Base-by-base conservation (phyloP, 257 asterid species). In the Jacaranda copaia region DNA sequence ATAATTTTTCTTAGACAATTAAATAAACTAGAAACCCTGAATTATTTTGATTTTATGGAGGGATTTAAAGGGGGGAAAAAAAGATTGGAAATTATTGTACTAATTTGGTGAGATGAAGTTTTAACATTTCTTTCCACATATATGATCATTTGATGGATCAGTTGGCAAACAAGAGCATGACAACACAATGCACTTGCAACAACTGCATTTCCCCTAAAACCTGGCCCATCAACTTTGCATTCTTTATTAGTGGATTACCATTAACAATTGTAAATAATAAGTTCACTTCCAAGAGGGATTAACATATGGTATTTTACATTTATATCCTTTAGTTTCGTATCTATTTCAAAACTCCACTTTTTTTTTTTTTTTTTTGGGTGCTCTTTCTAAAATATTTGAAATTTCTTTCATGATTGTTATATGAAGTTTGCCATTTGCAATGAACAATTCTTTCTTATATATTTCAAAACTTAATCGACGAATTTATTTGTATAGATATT, bases 171-270 rank as follows among this genome's bases (percentile, higher is more conserved):
- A 79, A 51, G 10, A 66, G 78, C 80, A 75, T 80, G 85, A 74
- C 75, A 79, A 64, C 82, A 79, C 75, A 88, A 76, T 74, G 85
- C 86, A 61, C 64, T 77, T 51, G 53, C 87, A 89, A 87, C 92
- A 75, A 83, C 94, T 78, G 82, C 89, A 85, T 73, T 75, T 78
- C 78, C 80, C 80, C 76, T 57, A 71, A 74, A 56, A 73, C 53
- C 75, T 68, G 79, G 18, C 84, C 82, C 94, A 87, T 83, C 20
- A 73, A 53, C 81, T 85, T 89, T 83, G 77, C 85, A 74, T 78
- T 83, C 73, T 78, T 74, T 36, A 4, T 57, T 36, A 66, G 46
- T 14, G 42, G 48, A 40, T 70, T 16, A 60, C 15, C 3, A 18
- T 15, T 42, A 14, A 45, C 46, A 73, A 14, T 55, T 4, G 38